A percentile compares a stretch with the other conserved stretches of the same genome.
Evolutionary conservation across 371 early-diverging fungal genomes (phyloP).

Genomic region (Fennellomyces sp.): DNA sequence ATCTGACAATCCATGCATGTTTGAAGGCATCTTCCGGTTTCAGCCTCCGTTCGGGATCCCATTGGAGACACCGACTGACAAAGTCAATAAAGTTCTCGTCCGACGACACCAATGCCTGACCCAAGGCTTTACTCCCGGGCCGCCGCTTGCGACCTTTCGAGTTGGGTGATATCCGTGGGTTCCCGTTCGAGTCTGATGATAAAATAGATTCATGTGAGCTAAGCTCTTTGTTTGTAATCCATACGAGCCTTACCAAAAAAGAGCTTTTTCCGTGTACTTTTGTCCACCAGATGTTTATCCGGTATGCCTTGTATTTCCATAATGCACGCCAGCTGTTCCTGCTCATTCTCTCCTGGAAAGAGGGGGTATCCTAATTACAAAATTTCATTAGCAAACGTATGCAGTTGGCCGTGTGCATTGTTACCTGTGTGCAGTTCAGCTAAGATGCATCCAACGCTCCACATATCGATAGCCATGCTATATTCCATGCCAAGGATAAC

Average conservation of each 20-base stretch:
- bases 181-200: constrained; percentile 56
- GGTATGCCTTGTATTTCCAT: constrained; percentile 93
- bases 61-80: constrained; percentile 76
- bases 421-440: constrained; percentile 91
- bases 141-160: constrained; percentile 85
- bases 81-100: constrained; percentile 87
- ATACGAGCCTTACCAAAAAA: constrained; percentile 79
- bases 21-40: constrained; percentile 79
- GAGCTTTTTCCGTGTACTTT: constrained; percentile 75
- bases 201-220: not conserved
- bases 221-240: not conserved
- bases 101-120: constrained; percentile 64
- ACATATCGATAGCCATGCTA: constrained; percentile 97
- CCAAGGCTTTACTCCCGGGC: constrained; percentile 75
- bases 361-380: constrained; percentile 72
- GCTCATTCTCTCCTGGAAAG: constrained; percentile 97
- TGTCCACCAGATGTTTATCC: constrained; percentile 70
- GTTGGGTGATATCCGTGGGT: constrained; percentile 73
- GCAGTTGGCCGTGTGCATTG: not conserved
- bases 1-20: constrained; percentile 69
- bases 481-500: constrained; percentile 93
- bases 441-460: constrained; percentile 99
- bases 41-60: constrained; percentile 88
- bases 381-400: not conserved
- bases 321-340: constrained; percentile 92